Base-by-base conservation (phyloP, 345 rosid species). In the Moringa oleifera region DNA sequence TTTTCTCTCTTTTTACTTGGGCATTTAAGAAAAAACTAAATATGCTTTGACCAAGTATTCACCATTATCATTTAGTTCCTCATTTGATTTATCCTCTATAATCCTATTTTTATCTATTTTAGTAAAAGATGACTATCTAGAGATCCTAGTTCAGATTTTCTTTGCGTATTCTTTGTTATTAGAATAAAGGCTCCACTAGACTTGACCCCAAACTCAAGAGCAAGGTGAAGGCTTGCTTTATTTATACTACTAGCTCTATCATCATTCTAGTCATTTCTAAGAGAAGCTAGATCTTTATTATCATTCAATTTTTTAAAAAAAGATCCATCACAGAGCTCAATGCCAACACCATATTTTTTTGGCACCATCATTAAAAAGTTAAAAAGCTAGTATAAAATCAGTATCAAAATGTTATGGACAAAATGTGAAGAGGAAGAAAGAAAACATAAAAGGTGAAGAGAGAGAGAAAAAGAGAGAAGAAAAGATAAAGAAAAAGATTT, bases 211-310 rank as follows among this genome's bases (percentile, higher is more conserved):
- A 84, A 87, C 71, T 89, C 99, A 54, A 83, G 83, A 63, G 97
- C 96, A 45, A 97, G 91, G 71, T 95, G 95, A 81, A 95, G 97
- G 75, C 99, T 95, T 56, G 88, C 84, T 64, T 95, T 97, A 78
- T 95, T 95, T 63, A 76, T 64, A 74, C 96, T 91, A 70, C 99
- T 86, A 73, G 81, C 81, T 77, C 79, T 73, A 72, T 88, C 99
- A 71, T 90, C 95, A 81, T 81, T 85, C 93, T 90, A 88, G 55
- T 81, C 91, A 84, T 84, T 87, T 76, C 79, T 83, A 58, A 67
- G 73, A 68, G 91, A 83, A 66, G 75, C 76, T 41, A 58, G 79
- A 65, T 81, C 88, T 69, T 81, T 80, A 61, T 55, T 68, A 51
- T 77, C 81, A 72, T 81, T 76, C 1, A 83, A 55, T 45, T 79